Evolutionary conservation across 2,329 filamentous ascomycete genomes (phyloP).

Genomic region (Penicillium crustosum): DNA sequence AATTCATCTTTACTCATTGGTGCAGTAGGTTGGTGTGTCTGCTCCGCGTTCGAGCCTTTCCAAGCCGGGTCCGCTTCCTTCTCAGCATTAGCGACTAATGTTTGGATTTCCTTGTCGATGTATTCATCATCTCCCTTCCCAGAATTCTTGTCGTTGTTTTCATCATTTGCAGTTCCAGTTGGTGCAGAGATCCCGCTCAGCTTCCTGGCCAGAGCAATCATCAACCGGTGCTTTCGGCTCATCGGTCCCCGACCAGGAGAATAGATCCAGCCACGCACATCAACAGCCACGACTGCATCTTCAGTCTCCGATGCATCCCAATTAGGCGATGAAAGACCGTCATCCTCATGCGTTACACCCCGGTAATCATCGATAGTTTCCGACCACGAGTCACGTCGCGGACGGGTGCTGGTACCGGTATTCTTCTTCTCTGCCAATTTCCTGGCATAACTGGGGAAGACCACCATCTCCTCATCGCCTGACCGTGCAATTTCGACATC

Average conservation of each 20-base stretch:
- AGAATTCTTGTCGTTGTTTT: slow-evolving; percentile 38
- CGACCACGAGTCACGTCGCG: slow-evolving; percentile 30
- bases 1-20: slow-evolving; percentile 73
- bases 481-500: slow-evolving; percentile 77
- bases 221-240: slow-evolving; percentile 79
- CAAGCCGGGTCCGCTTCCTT: slow-evolving; percentile 69
- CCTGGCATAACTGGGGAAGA: slow-evolving; percentile 93
- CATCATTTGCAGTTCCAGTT: slow-evolving; percentile 35
- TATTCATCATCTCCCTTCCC: slow-evolving; percentile 59
- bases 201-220: slow-evolving; percentile 82
- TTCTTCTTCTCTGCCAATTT: slow-evolving; percentile 58
- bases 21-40: slow-evolving; percentile 41
- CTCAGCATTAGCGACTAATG: slow-evolving; percentile 71
- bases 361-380: slow-evolving; percentile 42
- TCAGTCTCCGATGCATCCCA: slow-evolving; percentile 80
- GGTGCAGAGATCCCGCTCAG: slow-evolving; percentile 82
- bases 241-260: slow-evolving; percentile 79
- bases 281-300: slow-evolving; percentile 85
- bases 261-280: slow-evolving; percentile 95
- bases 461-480: slow-evolving; percentile 85
- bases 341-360: slow-evolving; percentile 47
- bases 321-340: slow-evolving; percentile 68
- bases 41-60: slow-evolving; percentile 57
- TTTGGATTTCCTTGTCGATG: slow-evolving; percentile 72
- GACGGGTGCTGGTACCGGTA: slow-evolving; percentile 26